These are phyloP conservation scores for Tagetes patula DNA, from an alignment of 129 eudicot species.

Conservation along the genomic window DNA sequence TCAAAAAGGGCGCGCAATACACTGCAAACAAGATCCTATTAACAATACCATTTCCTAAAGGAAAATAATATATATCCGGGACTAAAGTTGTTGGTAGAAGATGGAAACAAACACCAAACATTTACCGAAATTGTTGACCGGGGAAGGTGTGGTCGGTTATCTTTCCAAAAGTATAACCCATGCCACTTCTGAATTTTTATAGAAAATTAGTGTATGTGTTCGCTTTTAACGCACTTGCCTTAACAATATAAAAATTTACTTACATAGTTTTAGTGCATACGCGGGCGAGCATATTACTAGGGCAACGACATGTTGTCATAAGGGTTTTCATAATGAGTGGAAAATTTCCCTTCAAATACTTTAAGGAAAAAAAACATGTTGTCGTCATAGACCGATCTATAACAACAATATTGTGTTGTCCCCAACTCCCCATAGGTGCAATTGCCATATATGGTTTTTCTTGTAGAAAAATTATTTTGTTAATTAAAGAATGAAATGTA, in stretches of 20 bases:
- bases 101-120: neutral
- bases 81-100: neutral
- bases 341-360: too few relatives aligned
- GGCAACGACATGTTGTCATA: too few relatives aligned
- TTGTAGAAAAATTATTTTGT: too few relatives aligned
- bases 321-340: too few relatives aligned
- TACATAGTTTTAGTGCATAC: neutral
- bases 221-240: neutral
- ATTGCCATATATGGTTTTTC: too few relatives aligned
- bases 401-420: too few relatives aligned
- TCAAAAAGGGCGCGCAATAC: neutral
- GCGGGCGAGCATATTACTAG: neutral
- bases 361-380: too few relatives aligned
- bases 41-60: neutral
- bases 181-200: neutral
- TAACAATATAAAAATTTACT: neutral
- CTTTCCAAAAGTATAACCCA: neutral
- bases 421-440: too few relatives aligned
- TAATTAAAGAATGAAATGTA: too few relatives aligned
- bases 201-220: neutral
- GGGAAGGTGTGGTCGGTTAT: constrained; percentile 1
- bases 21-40: neutral
- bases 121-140: neutral
- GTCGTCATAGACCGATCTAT: too few relatives aligned
- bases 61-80: neutral